Evolutionary conservation across 495 filamentous ascomycete species (phyloP).

Genomic region (Penicillium riverlandense): DNA sequence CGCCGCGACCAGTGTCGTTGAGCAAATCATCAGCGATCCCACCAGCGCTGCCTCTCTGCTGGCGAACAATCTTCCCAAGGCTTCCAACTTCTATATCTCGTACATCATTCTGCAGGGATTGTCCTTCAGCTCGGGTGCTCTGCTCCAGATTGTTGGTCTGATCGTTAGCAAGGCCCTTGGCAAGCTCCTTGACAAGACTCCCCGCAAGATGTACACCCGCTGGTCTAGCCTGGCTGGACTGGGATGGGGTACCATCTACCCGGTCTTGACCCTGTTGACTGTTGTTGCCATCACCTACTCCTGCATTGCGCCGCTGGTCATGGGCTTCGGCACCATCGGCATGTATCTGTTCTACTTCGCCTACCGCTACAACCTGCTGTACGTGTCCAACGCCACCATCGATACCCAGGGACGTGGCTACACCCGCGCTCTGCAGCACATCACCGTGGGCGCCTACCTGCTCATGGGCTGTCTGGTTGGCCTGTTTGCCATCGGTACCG

Average conservation of each 20-base stretch:
- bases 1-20: slow-evolving; percentile 47
- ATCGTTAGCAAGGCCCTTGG: slow-evolving; percentile 73
- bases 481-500: slow-evolving; percentile 67
- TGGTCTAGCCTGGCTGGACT: slow-evolving; percentile 58
- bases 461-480: slow-evolving; percentile 82
- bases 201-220: slow-evolving; percentile 66
- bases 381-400: slow-evolving; percentile 75
- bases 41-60: slow-evolving; percentile 53
- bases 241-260: slow-evolving; percentile 85
- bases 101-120: slow-evolving; percentile 94
- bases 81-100: slow-evolving; percentile 90
- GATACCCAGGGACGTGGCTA: slow-evolving; percentile 91
- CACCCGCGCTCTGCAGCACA: slow-evolving; percentile 82
- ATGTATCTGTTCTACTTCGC: slow-evolving; percentile 86
- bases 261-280: slow-evolving; percentile 74
- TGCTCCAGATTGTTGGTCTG: slow-evolving; percentile 74
- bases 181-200: slow-evolving; percentile 60
- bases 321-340: slow-evolving; percentile 80
- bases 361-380: slow-evolving; percentile 92
- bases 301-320: slow-evolving; percentile 81
- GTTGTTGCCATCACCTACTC: slow-evolving; percentile 88
- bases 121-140: slow-evolving; percentile 64
- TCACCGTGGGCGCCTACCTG: slow-evolving; percentile 83
- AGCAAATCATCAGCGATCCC: slow-evolving; percentile 60
- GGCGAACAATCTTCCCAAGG: slow-evolving; percentile 65